A percentile compares a stretch with the other conserved stretches of the same genome.
Evolutionary conservation across 257 asterid species (phyloP).

Genomic region (Jaltomata sinuosa): DNA sequence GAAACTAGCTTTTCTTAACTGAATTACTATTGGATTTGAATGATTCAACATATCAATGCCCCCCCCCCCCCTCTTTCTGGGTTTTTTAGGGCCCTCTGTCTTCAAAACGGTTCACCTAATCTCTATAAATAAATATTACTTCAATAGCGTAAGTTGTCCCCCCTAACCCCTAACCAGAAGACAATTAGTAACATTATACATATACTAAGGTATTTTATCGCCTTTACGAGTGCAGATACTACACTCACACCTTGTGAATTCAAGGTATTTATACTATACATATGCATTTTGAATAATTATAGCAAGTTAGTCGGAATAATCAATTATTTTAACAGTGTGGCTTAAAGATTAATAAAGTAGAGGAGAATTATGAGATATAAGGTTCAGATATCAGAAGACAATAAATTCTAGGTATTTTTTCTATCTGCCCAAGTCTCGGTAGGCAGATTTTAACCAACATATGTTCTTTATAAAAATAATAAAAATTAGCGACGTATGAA

Average conservation of each 20-base stretch:
- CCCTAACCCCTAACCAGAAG: neutral
- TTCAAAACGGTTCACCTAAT: no score
- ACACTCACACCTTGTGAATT: no score
- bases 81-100: no score
- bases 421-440: neutral
- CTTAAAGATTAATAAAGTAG: neutral
- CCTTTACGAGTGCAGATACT: no score
- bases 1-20: neutral
- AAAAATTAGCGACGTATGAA: accelerated
- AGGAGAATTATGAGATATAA: neutral
- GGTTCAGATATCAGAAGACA: neutral
- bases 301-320: neutral
- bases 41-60: neutral
- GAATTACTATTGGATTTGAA: neutral
- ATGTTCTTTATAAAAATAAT: neutral
- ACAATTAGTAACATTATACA: neutral
- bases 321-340: accelerated
- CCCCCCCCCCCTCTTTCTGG: no score
- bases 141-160: no score
- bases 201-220: no score
- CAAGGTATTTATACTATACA: neutral
- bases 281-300: neutral
- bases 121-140: no score
- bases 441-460: neutral
- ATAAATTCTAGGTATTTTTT: neutral